Base-by-base conservation (phyloP, 2,329 filamentous ascomycete genomes). In the Xenosphaeropsis pyriputrescens region DNA sequence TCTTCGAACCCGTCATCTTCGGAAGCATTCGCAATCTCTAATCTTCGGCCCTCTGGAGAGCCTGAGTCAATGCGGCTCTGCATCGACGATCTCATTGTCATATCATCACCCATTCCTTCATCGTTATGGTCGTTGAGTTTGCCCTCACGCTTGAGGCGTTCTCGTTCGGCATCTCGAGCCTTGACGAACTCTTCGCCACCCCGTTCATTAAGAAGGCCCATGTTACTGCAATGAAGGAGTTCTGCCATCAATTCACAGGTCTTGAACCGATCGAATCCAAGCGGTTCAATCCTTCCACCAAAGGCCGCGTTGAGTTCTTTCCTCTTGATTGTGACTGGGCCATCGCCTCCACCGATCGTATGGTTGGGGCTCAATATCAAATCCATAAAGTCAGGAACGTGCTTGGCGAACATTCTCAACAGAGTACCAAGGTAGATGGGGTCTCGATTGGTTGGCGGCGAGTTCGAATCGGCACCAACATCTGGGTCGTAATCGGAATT, bases 171-270 rank as follows among this genome's bases (percentile, higher is more conserved):
- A 52, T 98, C 88, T 42, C 91, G 73, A 32, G 75, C 68, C 43
- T 71, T 75, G 42, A 96, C 85, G 45, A 94, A 75, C 46, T 85
- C 79, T 55, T 98, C 88, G 9, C 86, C 88, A 22, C 89, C 91
- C 8, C 75, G 67, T 55, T 96, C 88, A 54, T 98, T 98, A 46
- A 98, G 64, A 29, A 98, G 65, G 5, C 84, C 88, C 91, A 98
- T 98, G 56, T 98, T 98, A 57, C 89, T 96, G 60, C 91, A 98
- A 58, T 98, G 91, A 30, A 98, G 63, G 33, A 98, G 67, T 59
- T 98, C 91, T 1, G 91, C 91, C 91, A 98, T 96, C 42, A 98
- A 68, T 60, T 98, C 91, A 58, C 91, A 98, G 0, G 91, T 96
- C 66, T 98, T 98, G 67, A 98, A 98, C 15, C 91, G 73, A 59